Base-by-base conservation (phyloP, 2,329 filamentous ascomycete genomes). In the Colletotrichum siamense region DNA sequence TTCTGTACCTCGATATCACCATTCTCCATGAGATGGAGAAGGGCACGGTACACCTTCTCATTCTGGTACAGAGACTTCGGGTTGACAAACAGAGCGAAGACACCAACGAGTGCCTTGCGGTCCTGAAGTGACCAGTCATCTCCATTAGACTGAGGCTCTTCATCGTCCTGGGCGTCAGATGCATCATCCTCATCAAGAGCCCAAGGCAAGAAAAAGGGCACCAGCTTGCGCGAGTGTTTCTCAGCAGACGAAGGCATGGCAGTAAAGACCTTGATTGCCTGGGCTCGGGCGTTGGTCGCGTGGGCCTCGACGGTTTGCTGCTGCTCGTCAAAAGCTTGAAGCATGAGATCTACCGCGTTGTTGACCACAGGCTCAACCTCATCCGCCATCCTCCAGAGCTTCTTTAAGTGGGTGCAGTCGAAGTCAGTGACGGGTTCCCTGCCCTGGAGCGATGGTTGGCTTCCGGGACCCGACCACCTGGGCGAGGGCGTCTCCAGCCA, bases 1-100 rank as follows among this genome's bases (percentile, higher is more conserved):
- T 94, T 96, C 83, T 99, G 97, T 18, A 98, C 92, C 79, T 98
- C 96, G 5, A 93, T 90, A 82, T 99, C 97, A 80, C 97, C 97
- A 82, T 98, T 98, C 59, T 93, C 92, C 79, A 98, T 88, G 26
- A 98, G 89, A 36, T 90, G 89, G 22, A 98, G 87, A 28, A 99
- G 88, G 18, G 95, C 92, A 9, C 91, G 86, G 80, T 96, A 95
- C 0, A 98, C 96, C 71, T 95, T 93, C 12, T 92, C 88, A 36
- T 94, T 91, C 81, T 92, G 94, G 84, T 93, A 99, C 6, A 99
- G 87, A 1, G 96, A 95, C 80, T 90, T 94, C 0, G 97, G 95
- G 81, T 99, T 99, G 65, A 90, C 87, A 82, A 99, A 99, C 77
- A 96, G 92, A 0, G 94, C 91, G 81, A 99, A 96, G 8, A 99